Evolutionary conservation across 108 stramenopile species (phyloP), one percentile per base, ranked within the genome.

Genomic region (Skeletonema costatum): DNA sequence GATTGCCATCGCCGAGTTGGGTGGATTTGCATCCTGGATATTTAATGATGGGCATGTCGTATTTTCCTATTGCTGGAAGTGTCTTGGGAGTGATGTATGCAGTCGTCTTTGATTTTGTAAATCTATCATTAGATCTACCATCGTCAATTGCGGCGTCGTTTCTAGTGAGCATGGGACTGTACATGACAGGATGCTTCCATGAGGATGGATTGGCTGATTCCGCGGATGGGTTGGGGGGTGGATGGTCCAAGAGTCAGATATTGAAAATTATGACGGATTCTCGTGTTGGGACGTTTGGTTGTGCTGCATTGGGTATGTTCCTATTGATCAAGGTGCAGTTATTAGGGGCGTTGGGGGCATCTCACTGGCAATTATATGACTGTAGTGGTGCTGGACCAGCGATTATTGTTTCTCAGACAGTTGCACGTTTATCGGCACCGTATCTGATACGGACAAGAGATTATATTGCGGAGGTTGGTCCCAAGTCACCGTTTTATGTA

Each of bases 181-280:
- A 67, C 41, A 31, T 90, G 1, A 95, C 90, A 25, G 91, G 91
- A 6, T 92, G 89, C 67, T 91, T 95, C 50, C 93, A 92, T 60
- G 93, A 95, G 69, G 93, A 95, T 81, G 93, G 93, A 48, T 69
- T 94, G 48, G 86, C 89, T 0, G 93, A 94, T 69, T 76, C 77
- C 12, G 75, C 81, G 3, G 91, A 92, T 70, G 89, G 78, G 7
- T 74, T 82, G 51, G 93, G 93, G 8, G 93, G 93, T 48, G 93
- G 93, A 10, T 95, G 93, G 93, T 82, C 78, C 0, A 75, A 76
- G 44, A 59, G 66, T 21, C 93, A 95, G 77, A 88, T 95, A 32
- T 73, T 95, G 13, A 85, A 80, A 42, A 95, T 95, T 66, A 95
- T 95, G 93, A 87, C 90, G 10, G 93, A 95, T 69, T 85, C 90